Evolutionary conservation across 768 basidiomycete genomes (phyloP).

Genomic region (Cystofilobasidium capitatum): DNA sequence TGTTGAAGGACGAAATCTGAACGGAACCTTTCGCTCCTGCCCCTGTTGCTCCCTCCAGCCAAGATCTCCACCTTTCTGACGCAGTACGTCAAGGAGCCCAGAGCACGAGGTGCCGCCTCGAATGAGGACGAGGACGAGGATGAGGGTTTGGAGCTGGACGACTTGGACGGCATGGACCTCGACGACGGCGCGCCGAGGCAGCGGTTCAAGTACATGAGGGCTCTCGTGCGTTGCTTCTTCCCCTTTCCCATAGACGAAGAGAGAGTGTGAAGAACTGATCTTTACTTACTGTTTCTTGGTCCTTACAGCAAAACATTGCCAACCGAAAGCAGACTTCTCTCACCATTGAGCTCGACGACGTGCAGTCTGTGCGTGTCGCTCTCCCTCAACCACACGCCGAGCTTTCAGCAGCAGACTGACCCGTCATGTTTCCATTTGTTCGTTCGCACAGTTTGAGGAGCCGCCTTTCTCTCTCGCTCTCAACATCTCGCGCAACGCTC

Average conservation of each 20-base stretch:
- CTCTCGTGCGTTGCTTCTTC: constrained; percentile 52
- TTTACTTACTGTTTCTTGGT: neutral
- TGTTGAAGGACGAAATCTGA: no score
- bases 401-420: constrained; percentile 1
- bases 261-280: neutral
- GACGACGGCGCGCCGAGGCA: constrained; percentile 44
- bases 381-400: neutral
- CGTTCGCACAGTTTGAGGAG: constrained; percentile 22
- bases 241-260: constrained; percentile 29
- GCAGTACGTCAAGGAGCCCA: constrained; percentile 46
- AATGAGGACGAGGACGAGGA: constrained; percentile 32
- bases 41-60: constrained; percentile 42
- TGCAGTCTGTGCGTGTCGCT: constrained; percentile 52
- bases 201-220: constrained; percentile 62
- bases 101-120: neutral
- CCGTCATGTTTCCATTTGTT: neutral
- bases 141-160: constrained; percentile 46
- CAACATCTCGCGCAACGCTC: constrained; percentile 71
- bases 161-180: constrained; percentile 63
- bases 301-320: constrained; percentile 69
- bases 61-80: constrained; percentile 63
- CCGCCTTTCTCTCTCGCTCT: constrained; percentile 42
- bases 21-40: neutral
- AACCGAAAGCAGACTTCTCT: constrained; percentile 89
- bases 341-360: constrained; percentile 77